These are phyloP conservation scores for Penicillium sp. DNA, from an alignment of 2,329 filamentous ascomycete species.

Conservation along the genomic window DNA sequence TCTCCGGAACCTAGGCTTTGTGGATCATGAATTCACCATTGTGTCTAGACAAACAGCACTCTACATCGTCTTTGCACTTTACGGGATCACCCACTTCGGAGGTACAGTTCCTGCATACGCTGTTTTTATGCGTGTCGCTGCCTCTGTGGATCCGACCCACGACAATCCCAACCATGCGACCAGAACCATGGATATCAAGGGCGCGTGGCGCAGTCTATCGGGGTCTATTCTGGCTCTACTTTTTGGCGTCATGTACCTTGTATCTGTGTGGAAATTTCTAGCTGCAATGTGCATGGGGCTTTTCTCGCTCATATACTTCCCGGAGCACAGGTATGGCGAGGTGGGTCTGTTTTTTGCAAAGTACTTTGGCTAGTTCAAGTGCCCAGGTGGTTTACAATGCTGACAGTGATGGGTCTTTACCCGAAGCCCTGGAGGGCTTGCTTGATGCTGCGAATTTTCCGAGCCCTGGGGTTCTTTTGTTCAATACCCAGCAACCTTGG, in stretches of 20 bases:
- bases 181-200: background rate
- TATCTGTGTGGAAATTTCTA: background rate
- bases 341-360: background rate
- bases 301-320: background rate
- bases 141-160: background rate
- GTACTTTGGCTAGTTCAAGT: background rate
- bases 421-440: no score
- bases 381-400: background rate
- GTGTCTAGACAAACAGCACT: background rate
- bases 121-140: slow-evolving; percentile 9
- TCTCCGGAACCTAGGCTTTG: background rate
- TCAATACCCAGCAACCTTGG: no score
- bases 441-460: no score
- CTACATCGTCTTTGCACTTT: background rate
- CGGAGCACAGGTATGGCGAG: background rate
- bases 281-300: background rate
- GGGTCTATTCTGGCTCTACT: background rate
- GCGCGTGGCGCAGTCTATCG: slow-evolving; percentile 1
- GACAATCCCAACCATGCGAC: background rate
- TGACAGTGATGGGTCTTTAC: background rate
- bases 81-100: slow-evolving; percentile 4
- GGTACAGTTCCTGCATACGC: slow-evolving; percentile 5
- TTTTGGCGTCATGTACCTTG: background rate
- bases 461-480: no score
- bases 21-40: background rate